These are phyloP conservation scores for Oldenlandia corymbosa DNA, from an alignment of 257 asterid species.

Conservation along the genomic window DNA sequence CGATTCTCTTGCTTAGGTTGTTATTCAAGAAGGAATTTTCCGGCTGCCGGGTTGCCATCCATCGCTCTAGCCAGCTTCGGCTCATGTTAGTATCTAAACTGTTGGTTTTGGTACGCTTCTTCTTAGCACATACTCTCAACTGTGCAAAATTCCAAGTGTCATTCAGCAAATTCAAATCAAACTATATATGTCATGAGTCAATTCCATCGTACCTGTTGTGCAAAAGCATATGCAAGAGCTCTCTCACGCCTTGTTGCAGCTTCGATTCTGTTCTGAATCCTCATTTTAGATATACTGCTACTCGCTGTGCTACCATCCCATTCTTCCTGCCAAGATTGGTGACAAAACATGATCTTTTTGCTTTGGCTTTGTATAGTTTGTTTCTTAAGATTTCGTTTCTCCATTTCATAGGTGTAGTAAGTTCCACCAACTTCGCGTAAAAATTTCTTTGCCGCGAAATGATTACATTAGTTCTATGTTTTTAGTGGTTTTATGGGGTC, in stretches of 20 bases:
- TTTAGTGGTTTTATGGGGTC: too few relatives aligned
- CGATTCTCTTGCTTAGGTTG: background rate
- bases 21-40: conserved; percentile 21
- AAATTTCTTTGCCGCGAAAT: background rate
- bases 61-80: conserved; percentile 55
- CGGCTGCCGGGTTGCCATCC: conserved; percentile 62
- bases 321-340: conserved; percentile 36
- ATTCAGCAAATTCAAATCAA: background rate
- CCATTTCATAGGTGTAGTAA: background rate
- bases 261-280: conserved; percentile 40
- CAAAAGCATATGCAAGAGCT: conserved; percentile 61
- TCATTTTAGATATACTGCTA: conserved; percentile 41
- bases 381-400: background rate
- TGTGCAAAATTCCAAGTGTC: conserved; percentile 9
- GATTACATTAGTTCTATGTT: background rate
- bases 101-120: conserved; percentile 23
- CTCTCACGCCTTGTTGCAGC: conserved; percentile 63
- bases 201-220: conserved; percentile 40
- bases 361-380: background rate
- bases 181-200: background rate
- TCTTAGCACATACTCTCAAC: conserved; percentile 48
- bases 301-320: conserved; percentile 64
- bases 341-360: background rate
- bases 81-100: conserved; percentile 31
- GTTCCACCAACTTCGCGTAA: background rate